Percentiles rank a stretch among this genome's conserved stretches.
Conservation (phyloP, 2,329 filamentous ascomycete species). For the Chrysosporium queenslandicum region DNA sequence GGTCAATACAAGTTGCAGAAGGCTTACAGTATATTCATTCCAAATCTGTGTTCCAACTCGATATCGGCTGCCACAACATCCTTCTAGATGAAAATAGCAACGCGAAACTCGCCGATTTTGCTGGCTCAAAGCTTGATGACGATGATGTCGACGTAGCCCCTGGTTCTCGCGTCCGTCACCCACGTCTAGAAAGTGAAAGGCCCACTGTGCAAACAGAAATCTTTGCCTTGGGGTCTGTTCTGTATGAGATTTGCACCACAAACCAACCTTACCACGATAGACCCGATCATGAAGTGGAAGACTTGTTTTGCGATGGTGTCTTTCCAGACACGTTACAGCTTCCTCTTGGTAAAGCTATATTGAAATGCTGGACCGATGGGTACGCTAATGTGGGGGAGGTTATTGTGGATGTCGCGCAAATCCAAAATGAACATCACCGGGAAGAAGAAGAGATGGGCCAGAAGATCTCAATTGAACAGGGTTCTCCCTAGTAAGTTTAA, state of each 20-base stretch:
- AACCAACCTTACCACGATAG: background rate
- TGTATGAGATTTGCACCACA: conserved; percentile 9
- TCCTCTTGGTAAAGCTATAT: background rate
- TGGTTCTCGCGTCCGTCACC: background rate
- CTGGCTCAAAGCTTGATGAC: conserved; percentile 18
- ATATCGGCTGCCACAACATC: conserved; percentile 18
- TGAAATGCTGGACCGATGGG: background rate
- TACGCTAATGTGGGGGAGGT: background rate
- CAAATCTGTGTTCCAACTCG: conserved; percentile 14
- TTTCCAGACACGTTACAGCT: background rate
- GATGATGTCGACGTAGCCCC: background rate
- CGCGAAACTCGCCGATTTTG: conserved; percentile 18
- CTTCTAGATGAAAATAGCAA: conserved; percentile 16
- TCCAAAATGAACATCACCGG: background rate
- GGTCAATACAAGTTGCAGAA: conserved; percentile 16
- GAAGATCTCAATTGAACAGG: background rate
- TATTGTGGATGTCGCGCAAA: background rate
- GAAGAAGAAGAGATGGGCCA: background rate
- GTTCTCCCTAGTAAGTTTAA: background rate
- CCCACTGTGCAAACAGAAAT: conserved; percentile 9
- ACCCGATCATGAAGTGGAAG: background rate
- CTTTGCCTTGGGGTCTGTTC: conserved; percentile 8
- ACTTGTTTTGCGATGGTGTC: background rate
- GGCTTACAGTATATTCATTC: conserved; percentile 16
- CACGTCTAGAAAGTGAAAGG: background rate